Base-by-base conservation (phyloP, 148 eudicot genomes). In the Amaranthus hypochondriacus region DNA sequence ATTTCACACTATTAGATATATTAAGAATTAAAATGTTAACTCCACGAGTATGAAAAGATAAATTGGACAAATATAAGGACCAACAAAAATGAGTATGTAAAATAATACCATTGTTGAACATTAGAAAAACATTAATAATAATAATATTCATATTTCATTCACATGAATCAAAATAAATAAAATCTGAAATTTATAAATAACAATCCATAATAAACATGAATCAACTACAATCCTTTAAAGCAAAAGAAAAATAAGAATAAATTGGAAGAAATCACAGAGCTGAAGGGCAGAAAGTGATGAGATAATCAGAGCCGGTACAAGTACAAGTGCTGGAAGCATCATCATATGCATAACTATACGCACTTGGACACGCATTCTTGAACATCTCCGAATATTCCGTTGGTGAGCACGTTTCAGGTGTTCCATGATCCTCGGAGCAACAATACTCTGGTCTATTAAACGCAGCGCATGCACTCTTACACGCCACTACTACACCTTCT, bases 341-440 rank as follows among this genome's bases (percentile, higher is more conserved):
- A 57, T 93, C 98, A 9, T 89, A 93, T 0, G 98, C 98, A 43
- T 93, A 93, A 70, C 93, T 90, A 58, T 90, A 93, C 2, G 98
- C 96, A 3, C 83, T 69, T 0, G 96, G 98, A 66, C 98, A 93
- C 39, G 96, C 98, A 48, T 15, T 76, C 85, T 93, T 93, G 67
- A 93, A 93, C 75, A 86, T 77, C 80, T 71, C 56, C 52, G 98
- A 93, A 75, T 84, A 90, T 9, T 48, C 54, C 52, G 92, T 84
- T 60, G 96, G 86, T 60, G 86, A 48, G 74, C 98, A 92, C 0
- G 86, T 92, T 46, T 48, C 63, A 14, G 96, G 89, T 11, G 81
- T 78, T 4, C 84, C 69, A 59, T 84, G 86, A 6, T 82, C 90
- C 1, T 90, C 91, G 4, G 91, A 86, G 81, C 97, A 92, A 39